Percentiles rank a stretch among this genome's conserved stretches.
phyloP scores from a whole-genome alignment of 495 filamentous ascomycete species.

The Chaetomium cochliodes region DNA sequence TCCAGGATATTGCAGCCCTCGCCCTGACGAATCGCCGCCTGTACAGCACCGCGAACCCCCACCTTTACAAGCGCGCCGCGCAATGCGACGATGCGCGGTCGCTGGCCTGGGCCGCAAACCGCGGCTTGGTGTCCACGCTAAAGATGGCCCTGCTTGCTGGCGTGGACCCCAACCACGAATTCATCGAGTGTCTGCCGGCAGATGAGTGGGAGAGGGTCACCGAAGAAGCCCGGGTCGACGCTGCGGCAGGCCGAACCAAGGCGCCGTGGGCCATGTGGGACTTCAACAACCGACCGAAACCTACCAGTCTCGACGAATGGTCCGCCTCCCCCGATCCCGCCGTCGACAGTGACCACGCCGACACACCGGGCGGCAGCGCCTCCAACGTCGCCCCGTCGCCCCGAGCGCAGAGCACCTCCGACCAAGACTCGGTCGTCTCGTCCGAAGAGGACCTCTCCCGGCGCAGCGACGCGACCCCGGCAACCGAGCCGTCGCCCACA shows the following conservation, averaged over 20 bases:
- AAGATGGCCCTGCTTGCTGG: constrained; percentile 30
- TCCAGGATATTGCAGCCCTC: constrained; percentile 31
- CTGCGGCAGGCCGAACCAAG: constrained; percentile 12
- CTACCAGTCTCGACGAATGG: constrained; percentile 17
- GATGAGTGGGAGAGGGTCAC: constrained; percentile 26
- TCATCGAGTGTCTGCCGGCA: constrained; percentile 21
- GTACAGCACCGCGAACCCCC: constrained; percentile 26
- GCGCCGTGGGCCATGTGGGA: constrained; percentile 26
- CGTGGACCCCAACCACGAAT: constrained; percentile 30
- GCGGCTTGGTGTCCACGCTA: constrained; percentile 29
- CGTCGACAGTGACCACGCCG: constrained; percentile 26
- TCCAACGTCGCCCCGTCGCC: constrained; percentile 24
- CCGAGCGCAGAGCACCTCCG: constrained; percentile 12
- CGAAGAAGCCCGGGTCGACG: constrained; percentile 14
- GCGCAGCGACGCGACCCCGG: constrained; percentile 16
- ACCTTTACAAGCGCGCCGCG: constrained; percentile 33
- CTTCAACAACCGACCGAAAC: constrained; percentile 23
- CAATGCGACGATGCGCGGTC: constrained; percentile 23
- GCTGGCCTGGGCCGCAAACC: constrained; percentile 33
- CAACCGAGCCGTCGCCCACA: constrained; percentile 15
- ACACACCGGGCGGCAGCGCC: constrained; percentile 18
- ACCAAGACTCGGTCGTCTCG: constrained; percentile 23
- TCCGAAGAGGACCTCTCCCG: constrained; percentile 21
- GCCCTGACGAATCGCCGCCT: constrained; percentile 26
- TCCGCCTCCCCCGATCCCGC: constrained; percentile 22